Evolutionary conservation across 495 filamentous ascomycete species (phyloP).

Genomic region (Annulohypoxylon stygium): DNA sequence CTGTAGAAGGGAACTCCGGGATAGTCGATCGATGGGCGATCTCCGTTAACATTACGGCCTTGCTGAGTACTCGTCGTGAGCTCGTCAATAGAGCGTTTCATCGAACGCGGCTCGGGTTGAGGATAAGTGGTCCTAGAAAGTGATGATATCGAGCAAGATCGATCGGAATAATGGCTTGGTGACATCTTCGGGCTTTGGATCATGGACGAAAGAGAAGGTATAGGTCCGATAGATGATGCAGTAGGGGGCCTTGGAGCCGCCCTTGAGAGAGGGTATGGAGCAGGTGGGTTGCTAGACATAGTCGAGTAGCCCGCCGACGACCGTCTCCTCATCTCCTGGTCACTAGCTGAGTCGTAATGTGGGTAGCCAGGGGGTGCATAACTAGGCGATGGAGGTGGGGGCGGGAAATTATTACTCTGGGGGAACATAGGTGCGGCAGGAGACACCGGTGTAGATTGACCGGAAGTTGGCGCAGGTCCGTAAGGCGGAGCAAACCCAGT

Average conservation of each 20-base stretch:
- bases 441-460: conserved; percentile 50
- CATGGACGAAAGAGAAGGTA: conserved; percentile 42
- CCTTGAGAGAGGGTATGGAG: conserved; percentile 35
- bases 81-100: conserved; percentile 50
- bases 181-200: conserved; percentile 44
- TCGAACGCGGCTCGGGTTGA: conserved; percentile 41
- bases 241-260: conserved; percentile 37
- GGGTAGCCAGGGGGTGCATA: conserved; percentile 44
- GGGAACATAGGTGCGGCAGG: conserved; percentile 48
- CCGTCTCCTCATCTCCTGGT: conserved; percentile 40
- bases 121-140: conserved; percentile 41
- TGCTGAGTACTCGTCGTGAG: conserved; percentile 45
- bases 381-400: conserved; percentile 44
- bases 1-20: conserved; percentile 41
- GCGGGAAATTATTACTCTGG: conserved; percentile 36
- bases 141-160: conserved; percentile 42
- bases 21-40: conserved; percentile 45
- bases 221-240: conserved; percentile 38
- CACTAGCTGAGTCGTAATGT: conserved; percentile 45
- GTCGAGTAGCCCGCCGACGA: conserved; percentile 47
- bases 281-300: conserved; percentile 42
- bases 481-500: conserved; percentile 48
- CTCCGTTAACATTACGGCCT: conserved; percentile 47
- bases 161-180: conserved; percentile 32
- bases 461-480: conserved; percentile 41